These are phyloP conservation scores for Dactylonectria estremocensis DNA, from an alignment of 2,329 filamentous ascomycete genomes.

Conservation along the genomic window DNA sequence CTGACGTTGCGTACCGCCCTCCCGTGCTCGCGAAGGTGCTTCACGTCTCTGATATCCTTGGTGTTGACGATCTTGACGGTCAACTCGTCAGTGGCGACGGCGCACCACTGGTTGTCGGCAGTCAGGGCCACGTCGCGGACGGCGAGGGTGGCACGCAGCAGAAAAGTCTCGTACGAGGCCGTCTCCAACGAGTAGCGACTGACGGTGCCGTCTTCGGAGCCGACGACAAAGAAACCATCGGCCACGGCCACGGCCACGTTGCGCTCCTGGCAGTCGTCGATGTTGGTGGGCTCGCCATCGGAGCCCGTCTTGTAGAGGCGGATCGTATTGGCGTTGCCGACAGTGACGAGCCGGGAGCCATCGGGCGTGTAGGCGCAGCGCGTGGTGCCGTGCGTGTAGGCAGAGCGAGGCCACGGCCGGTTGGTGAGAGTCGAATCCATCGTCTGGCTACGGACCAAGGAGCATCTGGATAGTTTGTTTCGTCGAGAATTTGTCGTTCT, in stretches of 20 bases:
- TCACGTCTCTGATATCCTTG: constrained; percentile 81
- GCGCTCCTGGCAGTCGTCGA: constrained; percentile 91
- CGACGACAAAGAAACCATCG: constrained; percentile 88
- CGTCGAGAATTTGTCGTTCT: background rate
- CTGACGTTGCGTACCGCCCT: constrained; percentile 93
- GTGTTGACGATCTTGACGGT: constrained; percentile 91
- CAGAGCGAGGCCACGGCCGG: constrained; percentile 75
- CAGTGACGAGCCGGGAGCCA: constrained; percentile 88
- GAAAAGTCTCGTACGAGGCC: constrained; percentile 82
- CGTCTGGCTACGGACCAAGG: constrained; percentile 18
- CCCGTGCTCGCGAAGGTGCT: constrained; percentile 85
- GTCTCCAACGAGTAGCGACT: constrained; percentile 89
- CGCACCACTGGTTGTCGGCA: constrained; percentile 87
- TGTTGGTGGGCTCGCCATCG: constrained; percentile 91
- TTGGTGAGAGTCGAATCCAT: constrained; percentile 54
- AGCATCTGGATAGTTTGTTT: constrained; percentile 26
- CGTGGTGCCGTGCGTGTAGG: constrained; percentile 88
- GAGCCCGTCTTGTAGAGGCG: constrained; percentile 93
- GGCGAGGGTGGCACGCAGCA: constrained; percentile 87
- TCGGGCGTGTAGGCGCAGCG: constrained; percentile 92
- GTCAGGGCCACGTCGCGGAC: constrained; percentile 90
- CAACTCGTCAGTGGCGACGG: constrained; percentile 96
- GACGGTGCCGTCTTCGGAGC: constrained; percentile 95
- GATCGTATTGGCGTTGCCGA: constrained; percentile 93
- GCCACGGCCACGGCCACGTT: constrained; percentile 85